A percentile compares a stretch with the other conserved stretches of the same genome.
Conservation (phyloP, 1,139 yeast genomes). For the Debaryomyces udenii region DNA sequence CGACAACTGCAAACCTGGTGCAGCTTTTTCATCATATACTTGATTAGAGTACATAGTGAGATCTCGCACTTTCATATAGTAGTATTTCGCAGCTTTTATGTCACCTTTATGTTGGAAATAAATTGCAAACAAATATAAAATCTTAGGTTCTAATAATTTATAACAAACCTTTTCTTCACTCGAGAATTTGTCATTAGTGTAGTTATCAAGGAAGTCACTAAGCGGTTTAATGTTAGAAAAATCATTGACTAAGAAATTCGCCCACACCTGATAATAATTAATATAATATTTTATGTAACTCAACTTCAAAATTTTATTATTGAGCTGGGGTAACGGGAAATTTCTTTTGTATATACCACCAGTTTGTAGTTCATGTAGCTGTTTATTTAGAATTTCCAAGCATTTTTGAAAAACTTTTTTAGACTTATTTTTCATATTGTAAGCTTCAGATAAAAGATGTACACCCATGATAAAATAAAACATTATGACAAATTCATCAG, state of each 20-base stretch:
- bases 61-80: slow-evolving; percentile 34
- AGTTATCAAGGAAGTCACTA: slow-evolving; percentile 35
- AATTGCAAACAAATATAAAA: slow-evolving; percentile 41
- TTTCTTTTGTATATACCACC: slow-evolving; percentile 13
- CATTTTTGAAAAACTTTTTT: slow-evolving; percentile 39
- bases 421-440: slow-evolving; percentile 37
- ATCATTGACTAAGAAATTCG: slow-evolving; percentile 33
- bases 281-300: slow-evolving; percentile 29
- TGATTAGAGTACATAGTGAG: too few relatives aligned
- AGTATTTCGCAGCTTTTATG: slow-evolving; percentile 38
- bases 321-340: slow-evolving; percentile 22
- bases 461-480: slow-evolving; percentile 46
- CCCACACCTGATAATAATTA: slow-evolving; percentile 36
- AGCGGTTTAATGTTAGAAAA: slow-evolving; percentile 28
- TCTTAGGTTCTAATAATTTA: slow-evolving; percentile 34
- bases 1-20: slow-evolving; percentile 16
- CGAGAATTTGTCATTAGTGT: slow-evolving; percentile 32
- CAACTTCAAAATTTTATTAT: slow-evolving; percentile 24
- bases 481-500: slow-evolving; percentile 43
- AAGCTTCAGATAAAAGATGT: slow-evolving; percentile 33
- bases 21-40: too few relatives aligned
- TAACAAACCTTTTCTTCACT: slow-evolving; percentile 36
- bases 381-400: slow-evolving; percentile 32
- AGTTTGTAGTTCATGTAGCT: slow-evolving; percentile 22
- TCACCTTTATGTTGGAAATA: slow-evolving; percentile 41